Evolutionary conservation across 1,139 yeast genomes (phyloP).

Genomic region (Pichiaceae sp.): DNA sequence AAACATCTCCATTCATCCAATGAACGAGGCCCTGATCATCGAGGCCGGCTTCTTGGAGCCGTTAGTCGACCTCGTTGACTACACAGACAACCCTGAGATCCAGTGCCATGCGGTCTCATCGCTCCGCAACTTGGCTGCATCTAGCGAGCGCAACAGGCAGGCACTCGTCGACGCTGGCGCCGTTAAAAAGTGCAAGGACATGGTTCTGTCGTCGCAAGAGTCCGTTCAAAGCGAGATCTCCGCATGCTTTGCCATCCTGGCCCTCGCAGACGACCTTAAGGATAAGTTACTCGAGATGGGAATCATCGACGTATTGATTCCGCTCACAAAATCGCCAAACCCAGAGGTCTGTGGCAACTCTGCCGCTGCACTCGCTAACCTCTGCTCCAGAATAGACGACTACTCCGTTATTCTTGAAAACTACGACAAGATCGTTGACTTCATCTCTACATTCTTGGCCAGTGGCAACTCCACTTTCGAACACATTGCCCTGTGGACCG

Average conservation of each 20-base stretch:
- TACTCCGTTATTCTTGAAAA: slow-evolving; percentile 71
- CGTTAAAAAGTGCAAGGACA: slow-evolving; percentile 83
- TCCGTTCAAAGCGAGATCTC: slow-evolving; percentile 92
- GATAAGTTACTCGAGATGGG: slow-evolving; percentile 77
- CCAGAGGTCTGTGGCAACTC: slow-evolving; percentile 98
- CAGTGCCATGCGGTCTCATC: slow-evolving; percentile 98
- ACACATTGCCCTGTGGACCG: slow-evolving; percentile 97
- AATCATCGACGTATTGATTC: slow-evolving; percentile 81
- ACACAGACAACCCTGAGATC: slow-evolving; percentile 85
- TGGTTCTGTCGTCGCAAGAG: slow-evolving; percentile 77
- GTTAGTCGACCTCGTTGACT: slow-evolving; percentile 74
- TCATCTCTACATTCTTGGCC: slow-evolving; percentile 69
- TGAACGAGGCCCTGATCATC: slow-evolving; percentile 88
- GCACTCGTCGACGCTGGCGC: slow-evolving; percentile 95
- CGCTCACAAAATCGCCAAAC: slow-evolving; percentile 79
- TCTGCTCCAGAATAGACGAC: slow-evolving; percentile 82
- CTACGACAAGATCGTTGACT: slow-evolving; percentile 91
- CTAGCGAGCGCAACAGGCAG: slow-evolving; percentile 84
- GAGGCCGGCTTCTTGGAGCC: slow-evolving; percentile 95
- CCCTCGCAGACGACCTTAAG: slow-evolving; percentile 92
- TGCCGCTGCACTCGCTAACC: slow-evolving; percentile 95
- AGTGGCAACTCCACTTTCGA: slow-evolving; percentile 94
- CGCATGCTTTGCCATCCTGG: slow-evolving; percentile 95
- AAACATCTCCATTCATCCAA: slow-evolving; percentile 92
- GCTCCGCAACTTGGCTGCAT: slow-evolving; percentile 89